These are phyloP conservation scores for Leccinum arenicola DNA, from an alignment of 768 basidiomycete species.

Conservation along the genomic window DNA sequence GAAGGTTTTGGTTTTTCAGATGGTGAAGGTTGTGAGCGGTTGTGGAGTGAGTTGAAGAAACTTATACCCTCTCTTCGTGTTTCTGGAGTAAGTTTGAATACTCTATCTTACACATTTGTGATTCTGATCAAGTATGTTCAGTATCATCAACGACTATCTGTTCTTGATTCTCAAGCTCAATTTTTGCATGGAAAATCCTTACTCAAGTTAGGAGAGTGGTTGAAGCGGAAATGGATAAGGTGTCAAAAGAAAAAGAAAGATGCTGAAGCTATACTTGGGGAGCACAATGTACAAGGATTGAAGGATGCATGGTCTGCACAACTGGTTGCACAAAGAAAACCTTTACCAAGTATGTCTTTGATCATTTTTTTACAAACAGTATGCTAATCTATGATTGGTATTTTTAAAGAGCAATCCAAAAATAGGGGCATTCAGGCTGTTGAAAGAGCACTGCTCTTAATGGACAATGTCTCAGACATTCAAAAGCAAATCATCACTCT, in stretches of 20 bases:
- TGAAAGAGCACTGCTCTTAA: background rate
- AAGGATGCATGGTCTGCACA: background rate
- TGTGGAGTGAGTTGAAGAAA: background rate
- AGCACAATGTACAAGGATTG: background rate
- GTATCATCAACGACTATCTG: background rate
- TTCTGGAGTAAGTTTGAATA: background rate
- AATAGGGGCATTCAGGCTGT: background rate
- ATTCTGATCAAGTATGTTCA: background rate
- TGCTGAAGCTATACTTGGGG: background rate
- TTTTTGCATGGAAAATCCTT: background rate
- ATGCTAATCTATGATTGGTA: too few relatives aligned
- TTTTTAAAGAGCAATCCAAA: background rate
- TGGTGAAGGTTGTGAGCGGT: background rate
- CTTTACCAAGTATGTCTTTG: background rate
- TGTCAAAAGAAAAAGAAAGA: background rate
- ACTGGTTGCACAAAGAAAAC: background rate
- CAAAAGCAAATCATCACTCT: background rate
- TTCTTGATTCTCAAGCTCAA: background rate
- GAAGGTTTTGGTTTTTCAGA: too few relatives aligned
- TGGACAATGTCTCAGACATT: background rate
- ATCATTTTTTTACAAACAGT: too few relatives aligned
- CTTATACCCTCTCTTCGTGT: background rate
- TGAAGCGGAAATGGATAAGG: background rate
- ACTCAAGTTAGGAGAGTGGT: background rate
- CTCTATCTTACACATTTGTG: too few relatives aligned